phyloP scores from a whole-genome alignment of 768 basidiomycete species.

The Psilocybe subaeruginosa region DNA sequence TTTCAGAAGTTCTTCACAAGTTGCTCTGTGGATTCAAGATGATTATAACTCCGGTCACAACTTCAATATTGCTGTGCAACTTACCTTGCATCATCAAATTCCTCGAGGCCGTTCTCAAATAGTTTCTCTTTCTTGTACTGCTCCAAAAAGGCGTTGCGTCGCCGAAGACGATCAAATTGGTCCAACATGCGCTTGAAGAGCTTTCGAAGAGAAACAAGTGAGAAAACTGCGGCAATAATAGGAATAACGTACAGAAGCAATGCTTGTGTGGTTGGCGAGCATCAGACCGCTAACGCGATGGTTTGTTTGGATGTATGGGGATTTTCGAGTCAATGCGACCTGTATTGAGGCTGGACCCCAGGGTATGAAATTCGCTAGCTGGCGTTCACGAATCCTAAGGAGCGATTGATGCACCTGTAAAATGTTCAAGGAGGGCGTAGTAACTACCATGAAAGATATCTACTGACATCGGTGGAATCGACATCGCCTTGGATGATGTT shows the following conservation, averaged over 20 bases:
- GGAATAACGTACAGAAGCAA: conserved; percentile 74
- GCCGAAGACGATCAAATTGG: conserved; percentile 87
- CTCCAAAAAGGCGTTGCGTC: conserved; percentile 93
- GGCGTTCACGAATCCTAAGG: conserved; percentile 93
- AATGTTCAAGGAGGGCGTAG: conserved; percentile 1
- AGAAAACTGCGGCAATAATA: conserved; percentile 1
- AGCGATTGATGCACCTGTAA: conserved; percentile 95
- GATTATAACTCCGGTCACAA: conserved; percentile 2
- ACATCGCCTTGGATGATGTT: conserved; percentile 99
- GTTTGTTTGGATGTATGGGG: conserved; percentile 84
- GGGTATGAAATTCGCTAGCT: conserved; percentile 96
- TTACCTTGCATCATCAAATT: conserved; percentile 97
- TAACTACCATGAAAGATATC: background rate
- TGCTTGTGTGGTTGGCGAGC: conserved; percentile 99
- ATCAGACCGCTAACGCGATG: conserved; percentile 98
- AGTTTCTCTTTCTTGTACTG: conserved; percentile 98
- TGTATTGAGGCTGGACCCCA: conserved; percentile 99
- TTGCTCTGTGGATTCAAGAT: conserved; percentile 53
- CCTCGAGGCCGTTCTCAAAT: conserved; percentile 91
- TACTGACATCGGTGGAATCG: conserved; percentile 90
- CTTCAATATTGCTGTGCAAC: conserved; percentile 15
- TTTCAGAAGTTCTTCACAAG: conserved; percentile 84
- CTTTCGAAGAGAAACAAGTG: conserved; percentile 38
- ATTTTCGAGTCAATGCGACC: conserved; percentile 90
- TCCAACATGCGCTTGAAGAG: conserved; percentile 95